A percentile compares a stretch with the other conserved stretches of the same genome.
Conservation (phyloP, 805 yeast genomes). For the Ogataea trehaloabstinens region DNA sequence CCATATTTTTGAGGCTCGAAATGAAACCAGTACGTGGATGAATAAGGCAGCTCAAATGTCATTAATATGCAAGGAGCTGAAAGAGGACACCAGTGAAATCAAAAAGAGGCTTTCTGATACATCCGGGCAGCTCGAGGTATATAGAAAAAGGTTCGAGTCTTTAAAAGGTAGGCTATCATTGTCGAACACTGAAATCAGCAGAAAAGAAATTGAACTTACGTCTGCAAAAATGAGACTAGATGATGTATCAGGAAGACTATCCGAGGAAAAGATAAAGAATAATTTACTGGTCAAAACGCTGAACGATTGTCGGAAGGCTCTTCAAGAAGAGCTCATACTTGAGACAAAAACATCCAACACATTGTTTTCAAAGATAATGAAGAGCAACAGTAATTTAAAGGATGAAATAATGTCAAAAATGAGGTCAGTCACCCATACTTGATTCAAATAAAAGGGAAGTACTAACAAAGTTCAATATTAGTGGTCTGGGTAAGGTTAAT, state of each 20-base stretch:
- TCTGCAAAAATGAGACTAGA: slow-evolving; percentile 36
- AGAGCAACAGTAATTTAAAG: slow-evolving; percentile 1
- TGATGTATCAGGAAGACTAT: slow-evolving; percentile 43
- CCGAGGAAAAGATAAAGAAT: slow-evolving; percentile 44
- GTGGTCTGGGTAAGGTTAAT: no score
- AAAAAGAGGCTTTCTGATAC: slow-evolving; percentile 6
- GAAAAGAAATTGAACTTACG: slow-evolving; percentile 26
- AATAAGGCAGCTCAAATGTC: slow-evolving; percentile 3
- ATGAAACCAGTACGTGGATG: slow-evolving; percentile 8
- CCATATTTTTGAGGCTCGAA: slow-evolving; percentile 3
- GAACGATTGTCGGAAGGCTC: slow-evolving; percentile 9
- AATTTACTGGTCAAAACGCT: slow-evolving; percentile 24
- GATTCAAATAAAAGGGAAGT: not conserved
- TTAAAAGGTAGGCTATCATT: slow-evolving; percentile 14
- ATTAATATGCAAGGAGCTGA: slow-evolving; percentile 2
- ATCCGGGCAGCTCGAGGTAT: slow-evolving; percentile 8
- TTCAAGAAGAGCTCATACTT: slow-evolving; percentile 10
- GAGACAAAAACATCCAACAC: slow-evolving; percentile 8
- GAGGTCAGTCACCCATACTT: slow-evolving; percentile 6
- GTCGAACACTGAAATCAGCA: slow-evolving; percentile 8
- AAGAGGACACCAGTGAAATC: slow-evolving; percentile 11
- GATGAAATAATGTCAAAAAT: not conserved
- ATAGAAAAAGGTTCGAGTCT: slow-evolving; percentile 13
- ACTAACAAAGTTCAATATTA: no score
- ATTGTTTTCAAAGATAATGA: not conserved